Percentiles rank a stretch among this genome's conserved stretches.
These are phyloP conservation scores for Ophiosphaerella korrae DNA, from an alignment of 2,329 filamentous ascomycete genomes.

Conservation along the genomic window DNA sequence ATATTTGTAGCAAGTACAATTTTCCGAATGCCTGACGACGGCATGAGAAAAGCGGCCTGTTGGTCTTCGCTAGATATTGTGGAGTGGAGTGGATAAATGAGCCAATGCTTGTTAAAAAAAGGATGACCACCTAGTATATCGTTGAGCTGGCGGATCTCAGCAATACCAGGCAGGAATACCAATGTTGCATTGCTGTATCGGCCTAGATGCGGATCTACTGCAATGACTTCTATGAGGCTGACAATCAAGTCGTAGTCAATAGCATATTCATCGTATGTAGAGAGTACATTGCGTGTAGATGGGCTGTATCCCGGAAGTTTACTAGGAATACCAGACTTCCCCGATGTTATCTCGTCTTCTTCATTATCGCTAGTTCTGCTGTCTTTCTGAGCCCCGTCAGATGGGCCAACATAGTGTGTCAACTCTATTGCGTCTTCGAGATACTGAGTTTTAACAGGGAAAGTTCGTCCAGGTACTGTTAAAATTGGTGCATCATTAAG, in stretches of 20 bases:
- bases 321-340: conserved; percentile 64
- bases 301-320: conserved; percentile 74
- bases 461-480: conserved; percentile 90
- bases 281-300: conserved; percentile 74
- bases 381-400: conserved; percentile 57
- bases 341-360: conserved; percentile 53
- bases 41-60: conserved; percentile 86
- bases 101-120: conserved; percentile 76
- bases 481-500: conserved; percentile 84
- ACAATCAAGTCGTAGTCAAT: conserved; percentile 89
- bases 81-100: conserved; percentile 88
- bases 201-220: conserved; percentile 67
- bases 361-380: conserved; percentile 54
- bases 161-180: conserved; percentile 94
- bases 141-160: conserved; percentile 87
- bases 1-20: conserved; percentile 98
- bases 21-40: conserved; percentile 81
- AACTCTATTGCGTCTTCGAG: conserved; percentile 91
- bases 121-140: conserved; percentile 81
- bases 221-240: conserved; percentile 77
- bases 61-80: conserved; percentile 96
- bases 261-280: conserved; percentile 84
- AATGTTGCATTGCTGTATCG: conserved; percentile 87
- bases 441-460: conserved; percentile 85
- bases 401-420: conserved; percentile 67